These are phyloP conservation scores for Chamaecrista fasciculata DNA, from an alignment of 306 rosid species.

Conservation along the genomic window DNA sequence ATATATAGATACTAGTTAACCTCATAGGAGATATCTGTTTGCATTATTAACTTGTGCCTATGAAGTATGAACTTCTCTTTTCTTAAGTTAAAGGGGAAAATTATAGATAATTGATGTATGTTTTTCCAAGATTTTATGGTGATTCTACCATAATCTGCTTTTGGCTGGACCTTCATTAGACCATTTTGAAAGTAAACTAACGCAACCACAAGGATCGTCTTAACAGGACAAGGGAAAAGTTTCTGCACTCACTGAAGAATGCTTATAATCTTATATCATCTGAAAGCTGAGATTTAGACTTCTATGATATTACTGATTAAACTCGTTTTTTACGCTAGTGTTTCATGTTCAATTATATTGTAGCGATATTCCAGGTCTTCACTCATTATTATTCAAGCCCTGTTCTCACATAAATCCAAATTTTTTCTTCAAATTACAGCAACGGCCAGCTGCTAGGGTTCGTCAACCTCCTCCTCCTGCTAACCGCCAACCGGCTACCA, in stretches of 20 bases:
- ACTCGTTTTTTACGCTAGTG: background rate
- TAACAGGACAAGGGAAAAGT: background rate
- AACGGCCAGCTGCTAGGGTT: constrained; percentile 42
- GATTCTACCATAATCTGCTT: background rate
- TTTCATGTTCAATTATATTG: background rate
- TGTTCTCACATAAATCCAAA: background rate
- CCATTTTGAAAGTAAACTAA: background rate
- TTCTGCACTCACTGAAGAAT: background rate
- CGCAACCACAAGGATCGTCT: background rate
- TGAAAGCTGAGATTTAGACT: background rate
- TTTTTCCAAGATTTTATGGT: background rate
- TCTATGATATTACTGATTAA: background rate
- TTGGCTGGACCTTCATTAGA: background rate
- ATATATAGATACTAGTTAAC: background rate
- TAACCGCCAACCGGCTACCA: constrained; percentile 37
- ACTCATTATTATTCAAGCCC: background rate
- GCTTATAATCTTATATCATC: background rate
- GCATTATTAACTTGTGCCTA: constrained; percentile 17
- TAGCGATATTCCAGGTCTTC: background rate
- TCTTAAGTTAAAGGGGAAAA: background rate
- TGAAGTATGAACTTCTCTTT: background rate
- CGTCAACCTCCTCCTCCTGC: constrained; percentile 40
- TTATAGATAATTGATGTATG: background rate
- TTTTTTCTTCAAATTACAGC: constrained; percentile 39
- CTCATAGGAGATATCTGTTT: too few relatives aligned